Evolutionary conservation across 225 moss, liverwort and hornwort genomes (phyloP).

Genomic region (Antitrichia curtipendula): DNA sequence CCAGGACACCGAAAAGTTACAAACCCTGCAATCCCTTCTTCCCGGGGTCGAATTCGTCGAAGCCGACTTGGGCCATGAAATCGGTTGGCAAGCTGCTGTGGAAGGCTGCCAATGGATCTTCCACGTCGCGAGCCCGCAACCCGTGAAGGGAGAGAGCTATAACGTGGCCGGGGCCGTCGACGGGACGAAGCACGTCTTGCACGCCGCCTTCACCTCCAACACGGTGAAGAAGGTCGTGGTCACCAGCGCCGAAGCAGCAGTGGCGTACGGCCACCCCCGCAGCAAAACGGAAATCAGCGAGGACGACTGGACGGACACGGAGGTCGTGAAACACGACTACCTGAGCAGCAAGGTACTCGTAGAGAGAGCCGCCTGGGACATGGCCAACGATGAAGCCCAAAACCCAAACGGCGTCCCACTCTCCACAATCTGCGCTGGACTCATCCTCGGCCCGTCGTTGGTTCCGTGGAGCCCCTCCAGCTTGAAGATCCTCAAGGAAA

Average conservation of each 20-base stretch:
- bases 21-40: not conserved
- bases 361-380: not conserved
- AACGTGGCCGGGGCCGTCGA: not conserved
- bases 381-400: not conserved
- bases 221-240: constrained; percentile 2
- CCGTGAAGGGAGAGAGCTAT: not conserved
- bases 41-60: not conserved
- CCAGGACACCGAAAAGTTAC: not conserved
- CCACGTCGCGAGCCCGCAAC: constrained; percentile 16
- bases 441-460: constrained; percentile 4
- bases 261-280: constrained; percentile 4
- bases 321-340: not conserved
- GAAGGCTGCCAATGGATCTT: constrained; percentile 17
- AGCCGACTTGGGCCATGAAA: not conserved
- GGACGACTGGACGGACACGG: constrained; percentile 12
- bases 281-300: not conserved
- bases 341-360: not conserved
- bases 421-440: not conserved
- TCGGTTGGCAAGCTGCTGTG: not conserved
- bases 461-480: constrained; percentile 3
- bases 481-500: not conserved
- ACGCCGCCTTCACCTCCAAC: not conserved
- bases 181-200: not conserved
- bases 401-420: not conserved
- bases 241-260: constrained; percentile 14